Conservation (phyloP, 768 basidiomycete genomes). For the Boletus barrowsii region DNA sequence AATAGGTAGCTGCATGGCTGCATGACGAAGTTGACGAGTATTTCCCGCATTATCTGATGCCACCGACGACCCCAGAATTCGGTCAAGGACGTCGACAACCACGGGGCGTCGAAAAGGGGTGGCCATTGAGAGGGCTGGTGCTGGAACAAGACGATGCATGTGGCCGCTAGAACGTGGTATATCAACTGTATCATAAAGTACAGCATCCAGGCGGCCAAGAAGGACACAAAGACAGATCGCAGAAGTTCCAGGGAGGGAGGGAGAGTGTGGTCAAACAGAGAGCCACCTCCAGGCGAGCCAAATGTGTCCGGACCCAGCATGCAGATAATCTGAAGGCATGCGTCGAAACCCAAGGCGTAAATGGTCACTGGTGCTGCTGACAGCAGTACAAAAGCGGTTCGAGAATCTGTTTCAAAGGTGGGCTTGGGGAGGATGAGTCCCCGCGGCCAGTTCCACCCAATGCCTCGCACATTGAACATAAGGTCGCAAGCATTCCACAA, state of each 20-base stretch:
- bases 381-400: conserved; percentile 10
- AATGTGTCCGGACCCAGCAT: conserved; percentile 40
- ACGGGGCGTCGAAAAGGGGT: conserved; percentile 57
- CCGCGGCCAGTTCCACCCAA: conserved; percentile 28
- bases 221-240: conserved; percentile 42
- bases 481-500: conserved; percentile 29
- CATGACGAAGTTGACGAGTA: conserved; percentile 51
- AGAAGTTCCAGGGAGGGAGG: conserved; percentile 30
- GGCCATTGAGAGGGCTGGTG: conserved; percentile 58
- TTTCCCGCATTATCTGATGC: conserved; percentile 64
- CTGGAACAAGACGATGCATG: conserved; percentile 43
- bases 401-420: conserved; percentile 15
- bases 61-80: conserved; percentile 64
- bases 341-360: conserved; percentile 9
- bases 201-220: conserved; percentile 34
- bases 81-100: conserved; percentile 51
- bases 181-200: conserved; percentile 43
- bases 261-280: conserved; percentile 36
- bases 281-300: conserved; percentile 30
- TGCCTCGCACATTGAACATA: conserved; percentile 17
- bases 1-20: conserved; percentile 41
- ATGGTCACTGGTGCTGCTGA: conserved; percentile 6
- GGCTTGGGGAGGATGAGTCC: conserved; percentile 15
- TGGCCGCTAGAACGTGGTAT: conserved; percentile 42
- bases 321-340: conserved; percentile 10